Evolutionary conservation across 192 early-diverging fungal genomes (phyloP).

Genomic region (Gaertneriomyces sp.): DNA sequence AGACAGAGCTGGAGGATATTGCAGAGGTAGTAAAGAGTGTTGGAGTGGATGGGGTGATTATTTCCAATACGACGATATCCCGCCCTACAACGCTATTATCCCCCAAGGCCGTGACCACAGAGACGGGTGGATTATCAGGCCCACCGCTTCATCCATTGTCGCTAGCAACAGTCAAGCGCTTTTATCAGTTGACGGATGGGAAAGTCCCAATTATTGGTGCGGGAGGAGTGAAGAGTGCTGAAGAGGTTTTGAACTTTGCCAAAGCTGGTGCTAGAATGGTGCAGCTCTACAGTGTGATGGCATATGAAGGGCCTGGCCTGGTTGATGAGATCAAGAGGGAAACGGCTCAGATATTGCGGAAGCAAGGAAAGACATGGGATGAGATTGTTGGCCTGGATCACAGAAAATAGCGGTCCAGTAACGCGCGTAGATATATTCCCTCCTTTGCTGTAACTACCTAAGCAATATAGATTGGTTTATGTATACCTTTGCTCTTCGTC

Average conservation of each 20-base stretch:
- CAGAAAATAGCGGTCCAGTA: slow-evolving; percentile 8
- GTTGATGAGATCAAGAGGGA: slow-evolving; percentile 76
- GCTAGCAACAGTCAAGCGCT: slow-evolving; percentile 52
- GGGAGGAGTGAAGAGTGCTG: slow-evolving; percentile 73
- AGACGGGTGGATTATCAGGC: slow-evolving; percentile 83
- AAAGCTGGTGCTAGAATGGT: slow-evolving; percentile 77
- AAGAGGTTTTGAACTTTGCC: slow-evolving; percentile 77
- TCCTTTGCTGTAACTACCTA: too few species aligned
- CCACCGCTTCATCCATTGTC: slow-evolving; percentile 68
- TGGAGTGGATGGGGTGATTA: slow-evolving; percentile 80
- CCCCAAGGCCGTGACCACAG: slow-evolving; percentile 24
- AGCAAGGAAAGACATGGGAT: slow-evolving; percentile 67
- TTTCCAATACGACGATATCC: slow-evolving; percentile 82
- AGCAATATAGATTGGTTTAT: too few species aligned
- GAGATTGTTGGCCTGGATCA: slow-evolving; percentile 47
- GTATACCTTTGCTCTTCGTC: too few species aligned
- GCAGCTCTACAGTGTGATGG: slow-evolving; percentile 79
- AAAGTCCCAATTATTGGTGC: slow-evolving; percentile 80
- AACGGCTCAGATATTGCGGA: slow-evolving; percentile 59
- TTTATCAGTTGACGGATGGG: slow-evolving; percentile 75
- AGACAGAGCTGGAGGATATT: slow-evolving; percentile 73
- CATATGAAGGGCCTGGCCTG: slow-evolving; percentile 73
- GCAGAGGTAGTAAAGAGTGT: slow-evolving; percentile 68
- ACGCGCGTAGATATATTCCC: not conserved
- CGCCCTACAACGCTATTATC: slow-evolving; percentile 55